Evolutionary conservation across 208 protist species (phyloP), one percentile per base, ranked within the genome.

Genomic region (Leishmania guyanensis): DNA sequence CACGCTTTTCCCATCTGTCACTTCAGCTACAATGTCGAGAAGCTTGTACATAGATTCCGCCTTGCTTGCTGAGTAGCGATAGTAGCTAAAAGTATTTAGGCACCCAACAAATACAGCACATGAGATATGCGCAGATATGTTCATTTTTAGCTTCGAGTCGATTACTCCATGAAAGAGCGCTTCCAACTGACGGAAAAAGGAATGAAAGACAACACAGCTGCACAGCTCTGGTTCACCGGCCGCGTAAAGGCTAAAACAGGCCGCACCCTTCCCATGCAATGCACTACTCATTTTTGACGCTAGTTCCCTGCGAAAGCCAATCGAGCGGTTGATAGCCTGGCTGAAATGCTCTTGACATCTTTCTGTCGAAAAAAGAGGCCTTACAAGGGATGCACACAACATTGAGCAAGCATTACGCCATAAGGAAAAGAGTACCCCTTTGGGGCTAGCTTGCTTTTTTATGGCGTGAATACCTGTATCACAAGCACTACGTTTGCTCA

Each of bases 161-260:
- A 78, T 46, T 4, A 16, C 5, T 0, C 56, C 17, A 43, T 39
- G 26, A 69, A 85, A 85, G 6, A 75, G 8, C 3, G 5, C 58
- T 39, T 78, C 62, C 20, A 82, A 36, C 43, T 74, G 1, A 43
- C 77, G 46, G 66, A 79, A 81, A 75, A 76, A 85, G 1, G 72
- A 50, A n/a, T 82, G 64, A 69, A 78, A 85, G 6, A 76, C 58
- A n/a, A 81, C n/a, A 54, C 82, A 85, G 54, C 77, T 71, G 33
- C 82, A 85, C 8, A 85, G 58, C 65, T 85, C 82, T 36, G 77
- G 54, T 53, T 85, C 82, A 0, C 69, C 76, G 5, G 54, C 39
- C 6, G 82, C 48, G 56, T 79, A 73, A 9, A 85, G 53, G 33
- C 54, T 66, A 1, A 77, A 58, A 8, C 74, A 6, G 1, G 36